A percentile compares a stretch with the other conserved stretches of the same genome.
Conservation (phyloP, 495 filamentous ascomycete genomes). For the Penicillium salamii region DNA sequence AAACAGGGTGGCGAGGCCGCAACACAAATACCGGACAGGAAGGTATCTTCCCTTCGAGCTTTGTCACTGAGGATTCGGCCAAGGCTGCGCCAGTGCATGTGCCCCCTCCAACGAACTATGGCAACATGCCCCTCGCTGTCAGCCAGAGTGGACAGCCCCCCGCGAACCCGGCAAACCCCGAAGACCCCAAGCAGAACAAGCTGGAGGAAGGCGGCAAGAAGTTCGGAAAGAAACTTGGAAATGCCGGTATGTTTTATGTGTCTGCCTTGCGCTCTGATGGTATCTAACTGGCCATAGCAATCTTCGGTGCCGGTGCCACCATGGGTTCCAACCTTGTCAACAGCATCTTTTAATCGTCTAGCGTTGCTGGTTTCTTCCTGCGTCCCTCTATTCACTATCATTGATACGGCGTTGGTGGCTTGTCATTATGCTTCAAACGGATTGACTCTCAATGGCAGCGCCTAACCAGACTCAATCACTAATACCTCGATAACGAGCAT, state of each 20-base stretch:
- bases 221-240: slow-evolving; percentile 56
- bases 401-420: slow-evolving; percentile 12
- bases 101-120: slow-evolving; percentile 45
- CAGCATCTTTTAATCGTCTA: slow-evolving; percentile 70
- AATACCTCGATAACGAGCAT: background rate
- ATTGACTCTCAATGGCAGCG: background rate
- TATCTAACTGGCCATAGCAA: slow-evolving; percentile 37
- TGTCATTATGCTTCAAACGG: slow-evolving; percentile 13
- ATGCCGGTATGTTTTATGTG: slow-evolving; percentile 46
- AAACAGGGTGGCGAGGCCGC: slow-evolving; percentile 71
- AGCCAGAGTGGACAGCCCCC: slow-evolving; percentile 39
- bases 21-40: slow-evolving; percentile 75
- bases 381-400: slow-evolving; percentile 2
- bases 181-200: slow-evolving; percentile 39
- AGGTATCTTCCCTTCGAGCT: slow-evolving; percentile 87
- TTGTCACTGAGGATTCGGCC: slow-evolving; percentile 64
- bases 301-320: slow-evolving; percentile 84
- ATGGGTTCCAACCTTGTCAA: slow-evolving; percentile 91
- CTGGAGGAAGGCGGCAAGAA: slow-evolving; percentile 55
- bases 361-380: background rate
- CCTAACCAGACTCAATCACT: background rate
- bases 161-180: slow-evolving; percentile 11
- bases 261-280: slow-evolving; percentile 9
- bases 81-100: slow-evolving; percentile 28
- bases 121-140: slow-evolving; percentile 53